Conservation (phyloP, 805 yeast species). For the Yarrowia sp. region DNA sequence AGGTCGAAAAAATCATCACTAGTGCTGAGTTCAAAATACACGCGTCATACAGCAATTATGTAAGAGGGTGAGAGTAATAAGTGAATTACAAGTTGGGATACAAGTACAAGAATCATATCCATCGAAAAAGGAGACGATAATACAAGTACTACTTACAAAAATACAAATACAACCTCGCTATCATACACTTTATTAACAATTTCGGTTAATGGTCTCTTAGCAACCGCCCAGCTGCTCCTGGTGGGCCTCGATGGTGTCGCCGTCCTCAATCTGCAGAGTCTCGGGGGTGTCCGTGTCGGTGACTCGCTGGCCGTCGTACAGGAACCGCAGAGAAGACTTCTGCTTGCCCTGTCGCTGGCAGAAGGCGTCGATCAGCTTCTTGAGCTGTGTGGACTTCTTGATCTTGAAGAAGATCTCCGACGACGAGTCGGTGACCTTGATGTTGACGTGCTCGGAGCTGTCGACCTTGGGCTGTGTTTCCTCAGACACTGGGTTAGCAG, state of each 20-base stretch:
- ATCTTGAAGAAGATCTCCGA: constrained; percentile 96
- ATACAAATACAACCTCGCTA: background rate
- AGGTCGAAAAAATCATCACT: background rate
- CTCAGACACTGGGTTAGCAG: constrained; percentile 40
- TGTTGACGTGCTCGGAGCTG: constrained; percentile 76
- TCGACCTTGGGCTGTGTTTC: constrained; percentile 64
- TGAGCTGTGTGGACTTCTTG: constrained; percentile 88
- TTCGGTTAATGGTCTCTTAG: background rate
- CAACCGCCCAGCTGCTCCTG: constrained; percentile 64
- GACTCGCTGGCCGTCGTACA: constrained; percentile 92
- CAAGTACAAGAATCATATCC: no score
- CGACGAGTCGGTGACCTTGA: constrained; percentile 92
- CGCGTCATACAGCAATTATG: constrained; percentile 2
- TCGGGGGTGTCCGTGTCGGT: constrained; percentile 91
- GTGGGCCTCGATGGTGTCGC: constrained; percentile 96
- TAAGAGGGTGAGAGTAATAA: no score
- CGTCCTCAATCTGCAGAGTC: constrained; percentile 86
- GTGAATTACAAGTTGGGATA: no score
- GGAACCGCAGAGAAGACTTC: constrained; percentile 79
- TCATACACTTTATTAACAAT: constrained; percentile 16
- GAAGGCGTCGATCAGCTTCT: constrained; percentile 95
- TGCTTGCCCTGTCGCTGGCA: constrained; percentile 97
- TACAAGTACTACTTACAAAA: no score
- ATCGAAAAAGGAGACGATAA: no score
- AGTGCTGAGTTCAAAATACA: background rate